Evolutionary conservation across 371 early-diverging fungal genomes (phyloP).

Genomic region (Vairimorpha apis): DNA sequence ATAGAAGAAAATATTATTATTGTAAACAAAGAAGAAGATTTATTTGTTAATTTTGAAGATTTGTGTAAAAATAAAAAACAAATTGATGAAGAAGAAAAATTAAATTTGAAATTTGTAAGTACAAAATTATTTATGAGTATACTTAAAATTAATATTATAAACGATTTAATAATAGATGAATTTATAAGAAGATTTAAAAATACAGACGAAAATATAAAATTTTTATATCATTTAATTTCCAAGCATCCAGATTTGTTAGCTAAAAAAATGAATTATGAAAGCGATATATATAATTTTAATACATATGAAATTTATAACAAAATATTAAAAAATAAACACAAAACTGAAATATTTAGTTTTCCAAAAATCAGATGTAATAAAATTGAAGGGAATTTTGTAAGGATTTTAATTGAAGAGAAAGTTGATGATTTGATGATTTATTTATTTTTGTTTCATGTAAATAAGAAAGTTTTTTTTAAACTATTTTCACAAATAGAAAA

Average conservation of each 20-base stretch:
- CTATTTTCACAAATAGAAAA: slow-evolving; percentile 13
- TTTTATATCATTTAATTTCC: slow-evolving; percentile 9
- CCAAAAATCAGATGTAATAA: neutral
- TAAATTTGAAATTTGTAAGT: neutral
- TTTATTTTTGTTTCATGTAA: slow-evolving; percentile 10
- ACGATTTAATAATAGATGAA: slow-evolving; percentile 17
- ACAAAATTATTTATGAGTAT: neutral
- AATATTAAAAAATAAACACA: neutral
- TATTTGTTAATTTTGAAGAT: neutral
- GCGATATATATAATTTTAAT: slow-evolving; percentile 2
- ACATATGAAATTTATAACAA: neutral
- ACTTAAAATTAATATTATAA: neutral
- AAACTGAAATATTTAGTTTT: neutral
- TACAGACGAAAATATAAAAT: slow-evolving; percentile 8
- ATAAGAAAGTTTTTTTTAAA: slow-evolving; percentile 6
- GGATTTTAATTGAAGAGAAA: slow-evolving; percentile 12
- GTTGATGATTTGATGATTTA: slow-evolving; percentile 14
- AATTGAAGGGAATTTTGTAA: neutral
- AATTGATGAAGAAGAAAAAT: neutral
- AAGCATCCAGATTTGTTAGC: slow-evolving; percentile 8
- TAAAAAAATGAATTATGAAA: neutral
- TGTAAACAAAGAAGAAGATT: no score
- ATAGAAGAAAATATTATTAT: neutral
- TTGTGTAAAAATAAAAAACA: neutral
- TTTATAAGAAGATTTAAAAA: slow-evolving; percentile 2